Evolutionary conservation across 129 eudicot species (phyloP).

Genomic region (Escallonia rubra): DNA sequence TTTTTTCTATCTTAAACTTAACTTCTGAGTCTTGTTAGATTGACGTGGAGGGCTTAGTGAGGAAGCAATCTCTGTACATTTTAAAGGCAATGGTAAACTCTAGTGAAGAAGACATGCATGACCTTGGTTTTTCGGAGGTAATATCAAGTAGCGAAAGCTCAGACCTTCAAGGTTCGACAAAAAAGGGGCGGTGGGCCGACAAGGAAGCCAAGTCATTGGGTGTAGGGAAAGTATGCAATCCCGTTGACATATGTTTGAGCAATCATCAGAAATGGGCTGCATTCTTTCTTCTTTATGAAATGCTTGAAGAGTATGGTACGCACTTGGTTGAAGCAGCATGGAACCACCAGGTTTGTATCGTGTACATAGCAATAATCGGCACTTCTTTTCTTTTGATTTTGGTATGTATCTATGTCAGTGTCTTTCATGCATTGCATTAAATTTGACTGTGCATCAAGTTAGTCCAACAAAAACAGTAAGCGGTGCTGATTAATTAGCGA

Average conservation of each 20-base stretch:
- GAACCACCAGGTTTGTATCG: constrained; percentile 79
- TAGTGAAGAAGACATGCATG: constrained; percentile 25
- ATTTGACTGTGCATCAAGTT: no score
- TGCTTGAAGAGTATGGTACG: constrained; percentile 99
- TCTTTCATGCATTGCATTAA: no score
- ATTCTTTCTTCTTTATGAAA: constrained; percentile 84
- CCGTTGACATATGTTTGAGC: constrained; percentile 30
- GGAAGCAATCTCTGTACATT: constrained; percentile 86
- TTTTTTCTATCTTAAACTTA: neutral
- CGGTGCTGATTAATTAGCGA: no score
- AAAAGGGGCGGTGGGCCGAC: constrained; percentile 85
- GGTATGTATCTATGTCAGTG: no score
- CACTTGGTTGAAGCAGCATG: constrained; percentile 99
- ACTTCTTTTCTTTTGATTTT: no score
- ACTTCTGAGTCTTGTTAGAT: constrained; percentile 31
- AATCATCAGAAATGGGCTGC: constrained; percentile 74
- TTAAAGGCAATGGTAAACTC: constrained; percentile 39
- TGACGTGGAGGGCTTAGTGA: constrained; percentile 74
- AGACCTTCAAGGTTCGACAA: constrained; percentile 43
- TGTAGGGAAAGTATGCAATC: constrained; percentile 45
- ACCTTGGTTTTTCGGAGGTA: constrained; percentile 36
- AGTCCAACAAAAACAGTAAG: no score
- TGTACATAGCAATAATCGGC: neutral
- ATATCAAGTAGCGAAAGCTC: constrained; percentile 28
- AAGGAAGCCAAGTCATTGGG: constrained; percentile 91